These are phyloP conservation scores for Suhomyces prunicola DNA, from an alignment of 805 yeast genomes.

Conservation along the genomic window DNA sequence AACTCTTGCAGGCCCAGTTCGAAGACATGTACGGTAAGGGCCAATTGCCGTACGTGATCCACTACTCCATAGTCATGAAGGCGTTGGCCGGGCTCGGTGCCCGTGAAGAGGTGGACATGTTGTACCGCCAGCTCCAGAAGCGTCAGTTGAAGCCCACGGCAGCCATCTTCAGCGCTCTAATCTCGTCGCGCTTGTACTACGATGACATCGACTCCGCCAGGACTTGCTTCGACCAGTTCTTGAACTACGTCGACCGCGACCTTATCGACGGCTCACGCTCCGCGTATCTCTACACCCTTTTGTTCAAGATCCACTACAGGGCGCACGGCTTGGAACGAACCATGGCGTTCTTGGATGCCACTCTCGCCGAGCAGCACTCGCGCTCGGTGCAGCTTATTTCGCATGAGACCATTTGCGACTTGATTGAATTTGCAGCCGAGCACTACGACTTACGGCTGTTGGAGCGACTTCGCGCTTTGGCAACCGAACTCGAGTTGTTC, in stretches of 20 bases:
- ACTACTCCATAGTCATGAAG: conserved; percentile 60
- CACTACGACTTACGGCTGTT: conserved; percentile 19
- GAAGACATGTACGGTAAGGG: conserved; percentile 55
- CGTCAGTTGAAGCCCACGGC: conserved; percentile 48
- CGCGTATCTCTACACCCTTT: conserved; percentile 23
- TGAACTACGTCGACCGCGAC: conserved; percentile 16
- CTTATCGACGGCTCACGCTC: conserved; percentile 15
- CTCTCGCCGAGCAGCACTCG: conserved; percentile 17
- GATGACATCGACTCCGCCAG: conserved; percentile 36
- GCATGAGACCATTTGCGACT: conserved; percentile 11
- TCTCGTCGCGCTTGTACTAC: conserved; percentile 37
- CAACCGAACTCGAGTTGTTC: conserved; percentile 14
- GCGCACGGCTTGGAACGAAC: conserved; percentile 26
- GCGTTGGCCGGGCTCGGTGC: conserved; percentile 54
- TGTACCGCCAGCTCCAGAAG: conserved; percentile 46
- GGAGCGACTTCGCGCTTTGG: conserved; percentile 16
- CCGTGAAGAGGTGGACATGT: conserved; percentile 42
- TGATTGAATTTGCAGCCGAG: conserved; percentile 21
- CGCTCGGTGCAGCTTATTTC: conserved; percentile 15
- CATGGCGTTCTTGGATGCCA: conserved; percentile 20
- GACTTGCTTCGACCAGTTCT: conserved; percentile 23
- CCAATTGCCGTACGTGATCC: conserved; percentile 48
- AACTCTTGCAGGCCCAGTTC: conserved; percentile 51
- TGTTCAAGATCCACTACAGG: conserved; percentile 25
- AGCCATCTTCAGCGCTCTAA: conserved; percentile 43